Conservation (phyloP, 495 filamentous ascomycete species). For the Aspergillus hancockii region DNA sequence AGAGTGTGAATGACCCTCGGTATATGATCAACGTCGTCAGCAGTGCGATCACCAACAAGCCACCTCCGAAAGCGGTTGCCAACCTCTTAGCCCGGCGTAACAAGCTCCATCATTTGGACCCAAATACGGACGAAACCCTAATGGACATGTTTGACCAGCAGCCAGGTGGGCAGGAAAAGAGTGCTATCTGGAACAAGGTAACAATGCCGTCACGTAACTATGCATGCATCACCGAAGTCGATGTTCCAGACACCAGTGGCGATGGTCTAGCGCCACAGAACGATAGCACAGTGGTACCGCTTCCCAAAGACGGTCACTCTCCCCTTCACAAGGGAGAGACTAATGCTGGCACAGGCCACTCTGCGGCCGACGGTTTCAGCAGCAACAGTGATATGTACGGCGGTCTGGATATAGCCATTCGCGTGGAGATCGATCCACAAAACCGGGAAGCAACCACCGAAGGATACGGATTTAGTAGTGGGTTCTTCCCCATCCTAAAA, state of each 20-base stretch:
- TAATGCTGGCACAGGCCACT: conserved; percentile 63
- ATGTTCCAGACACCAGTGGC: conserved; percentile 31
- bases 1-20: conserved; percentile 62
- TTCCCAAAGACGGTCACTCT: conserved; percentile 61
- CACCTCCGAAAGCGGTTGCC: conserved; percentile 84
- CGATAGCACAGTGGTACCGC: conserved; percentile 22
- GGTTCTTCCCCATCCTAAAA: conserved; percentile 12
- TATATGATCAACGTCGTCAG: conserved; percentile 78
- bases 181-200: conserved; percentile 67
- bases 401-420: conserved; percentile 65
- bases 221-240: conserved; percentile 73
- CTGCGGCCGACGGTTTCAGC: conserved; percentile 54
- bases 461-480: conserved; percentile 66
- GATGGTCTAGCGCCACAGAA: conserved; percentile 11
- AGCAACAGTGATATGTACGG: conserved; percentile 58
- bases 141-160: conserved; percentile 83
- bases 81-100: conserved; percentile 83
- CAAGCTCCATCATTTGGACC: conserved; percentile 89
- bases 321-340: conserved; percentile 66
- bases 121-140: conserved; percentile 83
- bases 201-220: conserved; percentile 94
- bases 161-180: conserved; percentile 69
- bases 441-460: conserved; percentile 62
- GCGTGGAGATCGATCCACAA: conserved; percentile 70
- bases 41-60: conserved; percentile 89